Evolutionary conservation across 495 filamentous ascomycete genomes (phyloP), one percentile per base, ranked within the genome.

Genomic region (Aspergillus bertholletiae): DNA sequence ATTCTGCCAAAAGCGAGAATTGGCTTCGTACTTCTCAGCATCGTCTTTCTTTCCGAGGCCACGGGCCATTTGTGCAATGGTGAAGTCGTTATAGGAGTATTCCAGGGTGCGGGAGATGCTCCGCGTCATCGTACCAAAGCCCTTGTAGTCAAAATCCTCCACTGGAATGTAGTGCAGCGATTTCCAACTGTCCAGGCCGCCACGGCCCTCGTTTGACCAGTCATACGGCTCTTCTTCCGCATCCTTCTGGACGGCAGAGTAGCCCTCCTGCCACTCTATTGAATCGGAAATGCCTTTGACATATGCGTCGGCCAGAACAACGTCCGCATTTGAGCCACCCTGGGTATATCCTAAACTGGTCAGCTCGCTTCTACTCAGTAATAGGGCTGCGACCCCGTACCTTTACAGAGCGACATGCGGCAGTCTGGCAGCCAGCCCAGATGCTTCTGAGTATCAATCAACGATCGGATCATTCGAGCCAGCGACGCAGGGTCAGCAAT

Each of bases 311-410:
- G 84, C 88, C 32, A 92, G 78, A 4, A 92, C 78, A 49, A 87
- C 88, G 60, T 92, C 88, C 1, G 84, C 83, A 52, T 90, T 89
- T 3, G 84, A 89, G 20, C 88, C 88, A 2, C 88, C 90, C 72
- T 92, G 88, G 7, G 82, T 84, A 23, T 60, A 75, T 7, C 74
- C 70, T 73, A 50, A 44, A 21, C 20, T 8, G 28, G 27, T 62
- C 15, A 62, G 39, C 46, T 9, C 32, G 5, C 4, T 21, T 43
- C 7, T 1, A 4, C 28, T n/a, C n/a, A n/a, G n/a, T 1, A 4
- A 12, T 20, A 22, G 15, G 5, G 9, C 8, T 7, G 0, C 7
- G 13, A 26, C 18, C 2, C 4, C 49, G 64, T 70, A 64, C 87
- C 88, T 64, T 89, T 91, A 70, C 79, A 90, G 51, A 89, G 82